A percentile compares a stretch with the other conserved stretches of the same genome.
phyloP scores from a whole-genome alignment of 805 yeast genomes.

The Scheffersomyces ergatensis region DNA sequence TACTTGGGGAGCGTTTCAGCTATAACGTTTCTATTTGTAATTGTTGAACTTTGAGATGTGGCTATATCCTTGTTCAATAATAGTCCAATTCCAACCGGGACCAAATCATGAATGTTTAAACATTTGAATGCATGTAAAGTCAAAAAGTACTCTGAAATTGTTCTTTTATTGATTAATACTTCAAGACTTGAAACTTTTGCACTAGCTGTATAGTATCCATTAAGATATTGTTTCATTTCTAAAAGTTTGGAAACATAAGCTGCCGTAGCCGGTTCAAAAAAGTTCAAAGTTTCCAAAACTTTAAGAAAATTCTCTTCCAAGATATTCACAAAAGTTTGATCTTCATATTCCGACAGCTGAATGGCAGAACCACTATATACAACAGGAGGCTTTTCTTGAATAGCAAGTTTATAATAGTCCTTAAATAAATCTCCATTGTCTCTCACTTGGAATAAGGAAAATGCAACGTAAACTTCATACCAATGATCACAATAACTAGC shows the following conservation, averaged over 20 bases:
- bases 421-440: slow-evolving; percentile 38
- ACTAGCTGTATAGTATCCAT: slow-evolving; percentile 25
- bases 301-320: slow-evolving; percentile 55
- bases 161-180: slow-evolving; percentile 15
- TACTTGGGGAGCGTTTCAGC: slow-evolving; percentile 59
- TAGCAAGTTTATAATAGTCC: slow-evolving; percentile 32
- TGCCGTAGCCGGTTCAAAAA: slow-evolving; percentile 60
- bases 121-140: slow-evolving; percentile 56
- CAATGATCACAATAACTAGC: slow-evolving; percentile 53
- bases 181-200: slow-evolving; percentile 5
- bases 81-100: slow-evolving; percentile 71
- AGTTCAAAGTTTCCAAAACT: slow-evolving; percentile 57
- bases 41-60: slow-evolving; percentile 40
- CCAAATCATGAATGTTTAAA: slow-evolving; percentile 48
- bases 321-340: slow-evolving; percentile 49
- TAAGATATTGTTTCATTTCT: slow-evolving; percentile 62
- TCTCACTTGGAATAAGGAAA: slow-evolving; percentile 56
- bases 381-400: slow-evolving; percentile 28
- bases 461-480: slow-evolving; percentile 64
- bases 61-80: slow-evolving; percentile 40
- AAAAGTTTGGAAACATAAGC: slow-evolving; percentile 60
- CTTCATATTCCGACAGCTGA: slow-evolving; percentile 5
- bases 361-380: slow-evolving; percentile 31
- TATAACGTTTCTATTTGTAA: slow-evolving; percentile 34
- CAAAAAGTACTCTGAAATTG: slow-evolving; percentile 55